Conservation (phyloP, 1,284 basidiomycete genomes). For the Boletus calvinii region DNA sequence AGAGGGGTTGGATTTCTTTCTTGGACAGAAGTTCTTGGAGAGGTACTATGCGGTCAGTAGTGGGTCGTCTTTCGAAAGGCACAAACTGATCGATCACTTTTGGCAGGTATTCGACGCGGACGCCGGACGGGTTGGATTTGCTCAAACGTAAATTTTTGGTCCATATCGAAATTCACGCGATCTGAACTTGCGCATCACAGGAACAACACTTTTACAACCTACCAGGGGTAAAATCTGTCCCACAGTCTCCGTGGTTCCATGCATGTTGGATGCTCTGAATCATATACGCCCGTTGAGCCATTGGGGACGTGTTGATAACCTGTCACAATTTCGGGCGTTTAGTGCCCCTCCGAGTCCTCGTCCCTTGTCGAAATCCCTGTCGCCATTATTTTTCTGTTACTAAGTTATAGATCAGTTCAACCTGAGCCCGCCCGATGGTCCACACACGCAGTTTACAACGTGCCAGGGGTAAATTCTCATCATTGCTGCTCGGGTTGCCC, state of each 20-base stretch:
- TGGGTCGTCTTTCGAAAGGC: background rate
- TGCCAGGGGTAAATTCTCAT: no score
- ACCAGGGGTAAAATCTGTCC: background rate
- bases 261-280: background rate
- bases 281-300: background rate
- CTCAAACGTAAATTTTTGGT: constrained; percentile 22
- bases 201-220: background rate
- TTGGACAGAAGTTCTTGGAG: constrained; percentile 32
- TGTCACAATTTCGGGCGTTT: no score
- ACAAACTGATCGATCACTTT: background rate
- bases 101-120: constrained; percentile 28
- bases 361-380: background rate
- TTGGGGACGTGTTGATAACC: no score
- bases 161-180: no score
- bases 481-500: no score
- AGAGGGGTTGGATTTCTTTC: constrained; percentile 24
- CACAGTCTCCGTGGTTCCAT: no score
- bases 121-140: constrained; percentile 24
- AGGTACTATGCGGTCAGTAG: constrained; percentile 23
- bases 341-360: no score
- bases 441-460: no score
- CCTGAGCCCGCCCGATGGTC: no score
- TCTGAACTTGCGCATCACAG: constrained; percentile 7
- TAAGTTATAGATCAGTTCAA: no score
- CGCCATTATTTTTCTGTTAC: background rate